A percentile compares a stretch with the other conserved stretches of the same genome.
Conservation (phyloP, 2,329 filamentous ascomycete genomes). For the Cylindrodendrum hubeiense region DNA sequence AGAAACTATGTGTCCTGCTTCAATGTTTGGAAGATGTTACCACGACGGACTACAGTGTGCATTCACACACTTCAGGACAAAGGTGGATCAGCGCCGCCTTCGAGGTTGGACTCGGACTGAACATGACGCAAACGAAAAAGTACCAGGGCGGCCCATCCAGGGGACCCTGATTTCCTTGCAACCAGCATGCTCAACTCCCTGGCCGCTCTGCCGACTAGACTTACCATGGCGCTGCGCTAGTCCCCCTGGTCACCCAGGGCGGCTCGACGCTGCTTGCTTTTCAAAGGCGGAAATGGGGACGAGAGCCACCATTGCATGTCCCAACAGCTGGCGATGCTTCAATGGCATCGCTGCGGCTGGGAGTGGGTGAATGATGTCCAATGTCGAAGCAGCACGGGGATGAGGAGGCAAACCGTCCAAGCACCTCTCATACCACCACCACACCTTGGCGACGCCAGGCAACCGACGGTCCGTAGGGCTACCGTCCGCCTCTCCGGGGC, state of each 20-base stretch:
- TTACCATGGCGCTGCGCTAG: conserved; percentile 11
- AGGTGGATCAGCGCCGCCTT: conserved; percentile 3
- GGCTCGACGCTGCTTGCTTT: conserved; percentile 6
- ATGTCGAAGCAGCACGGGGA: not conserved
- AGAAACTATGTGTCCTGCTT: not conserved
- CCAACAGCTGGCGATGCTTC: not conserved
- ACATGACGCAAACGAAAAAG: conserved; percentile 19
- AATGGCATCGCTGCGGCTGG: not conserved
- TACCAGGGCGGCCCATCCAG: conserved; percentile 11
- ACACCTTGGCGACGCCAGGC: not conserved
- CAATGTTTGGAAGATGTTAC: not conserved
- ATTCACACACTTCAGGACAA: not conserved
- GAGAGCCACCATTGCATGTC: not conserved
- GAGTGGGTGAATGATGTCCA: not conserved
- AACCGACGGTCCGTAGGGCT: not conserved
- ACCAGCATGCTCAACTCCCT: conserved; percentile 5
- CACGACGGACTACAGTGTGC: not conserved
- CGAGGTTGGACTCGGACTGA: not conserved
- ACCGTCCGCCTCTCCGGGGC: not conserved
- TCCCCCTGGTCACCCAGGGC: not conserved
- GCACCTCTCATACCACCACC: not conserved
- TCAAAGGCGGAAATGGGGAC: not conserved
- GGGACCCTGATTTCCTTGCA: conserved; percentile 17
- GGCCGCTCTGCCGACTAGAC: not conserved
- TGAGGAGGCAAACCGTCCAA: no score